Evolutionary conservation across 768 basidiomycete genomes (phyloP).

Genomic region (Pholiota microspora): DNA sequence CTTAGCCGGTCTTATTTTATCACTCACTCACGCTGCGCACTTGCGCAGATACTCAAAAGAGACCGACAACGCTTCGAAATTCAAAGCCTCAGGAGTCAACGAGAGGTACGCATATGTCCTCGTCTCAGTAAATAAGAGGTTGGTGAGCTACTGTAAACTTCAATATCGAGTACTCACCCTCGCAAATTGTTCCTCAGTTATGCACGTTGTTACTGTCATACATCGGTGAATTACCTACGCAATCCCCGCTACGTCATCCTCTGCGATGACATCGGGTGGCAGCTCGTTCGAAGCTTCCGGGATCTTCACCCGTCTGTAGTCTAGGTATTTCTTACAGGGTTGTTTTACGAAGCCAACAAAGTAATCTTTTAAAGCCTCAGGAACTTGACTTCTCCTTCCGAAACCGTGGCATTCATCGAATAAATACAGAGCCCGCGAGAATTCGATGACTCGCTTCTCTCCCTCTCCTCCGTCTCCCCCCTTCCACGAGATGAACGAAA

Average conservation of each 20-base stretch:
- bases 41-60: no score
- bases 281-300: background rate
- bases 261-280: constrained; percentile 13
- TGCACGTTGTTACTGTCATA: background rate
- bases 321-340: background rate
- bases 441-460: background rate
- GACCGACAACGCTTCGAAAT: no score
- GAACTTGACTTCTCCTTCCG: background rate
- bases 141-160: no score
- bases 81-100: no score
- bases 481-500: background rate
- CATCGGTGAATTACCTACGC: constrained; percentile 5
- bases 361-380: background rate
- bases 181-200: no score
- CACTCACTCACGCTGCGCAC: no score
- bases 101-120: no score
- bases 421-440: background rate
- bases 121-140: no score
- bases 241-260: constrained; percentile 12
- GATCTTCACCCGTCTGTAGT: constrained; percentile 4
- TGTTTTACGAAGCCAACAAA: background rate
- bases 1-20: no score
- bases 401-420: background rate
- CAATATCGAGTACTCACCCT: no score
- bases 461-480: background rate